Evolutionary conservation across 129 eudicot genomes (phyloP), one percentile per base, ranked within the genome.

Genomic region (Calendula officinalis): DNA sequence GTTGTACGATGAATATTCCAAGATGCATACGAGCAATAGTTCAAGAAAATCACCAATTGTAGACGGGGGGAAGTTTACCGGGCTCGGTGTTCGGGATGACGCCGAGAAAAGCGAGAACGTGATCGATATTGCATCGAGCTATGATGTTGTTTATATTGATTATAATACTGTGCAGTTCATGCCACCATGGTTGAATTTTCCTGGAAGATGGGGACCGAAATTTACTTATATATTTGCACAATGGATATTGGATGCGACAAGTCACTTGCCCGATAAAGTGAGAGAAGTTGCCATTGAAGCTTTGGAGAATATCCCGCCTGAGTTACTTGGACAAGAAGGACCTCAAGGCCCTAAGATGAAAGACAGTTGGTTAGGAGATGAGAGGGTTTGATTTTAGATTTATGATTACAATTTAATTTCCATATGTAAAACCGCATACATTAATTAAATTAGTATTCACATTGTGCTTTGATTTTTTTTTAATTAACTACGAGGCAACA

Each of bases 171-270:
- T 3, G 0, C 9, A 7, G 8, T n/a, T n/a, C n/a, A 4, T 41
- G 47, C 35, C 69, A 58, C 62, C 60, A 15, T 76, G 76, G 81
- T 8, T 76, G 76, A n/a, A 38, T 27, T 76, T 63, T 41, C 35
- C 72, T 8, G 81, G 81, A 14, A 56, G 76, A 63, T 76, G 81
- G 72, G 81, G 81, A 39, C 81, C 81, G 10, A 63, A 63, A 71
- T 9, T 64, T 40, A 16, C 11, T 43, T 76, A 76, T 47, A 1
- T 0, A 3, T 51, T 32, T 63, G 16, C 66, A 22, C 42, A n/a
- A 6, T 62, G n/a, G 3, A 6, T 70, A 12, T 0, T 32, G 5
- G 32, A 34, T 8, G 52, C 51, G 2, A 7, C 41, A 4, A 7
- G 42, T 4, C 8, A 5, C 0, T 70, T 76, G 27, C 81, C 76